Evolutionary conservation across 2,329 filamentous ascomycete species (phyloP), one percentile per base, ranked within the genome.

Genomic region (Calonectria fujianensis): DNA sequence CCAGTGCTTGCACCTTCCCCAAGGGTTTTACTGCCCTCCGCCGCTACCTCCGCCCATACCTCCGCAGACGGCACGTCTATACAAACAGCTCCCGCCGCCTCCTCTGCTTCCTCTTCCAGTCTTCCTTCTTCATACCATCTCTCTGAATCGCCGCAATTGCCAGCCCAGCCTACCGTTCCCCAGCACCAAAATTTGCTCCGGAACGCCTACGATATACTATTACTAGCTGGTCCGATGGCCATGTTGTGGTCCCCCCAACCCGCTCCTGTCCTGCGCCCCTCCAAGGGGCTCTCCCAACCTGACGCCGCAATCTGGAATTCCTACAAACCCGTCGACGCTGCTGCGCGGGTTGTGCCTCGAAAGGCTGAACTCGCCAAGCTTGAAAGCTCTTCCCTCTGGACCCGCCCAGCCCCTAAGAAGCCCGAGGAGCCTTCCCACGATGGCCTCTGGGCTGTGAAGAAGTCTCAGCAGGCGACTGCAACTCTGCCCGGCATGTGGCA

Each of bases 331-430:
- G 73, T 80, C 27, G 73, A 79, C 29, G 78, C 75, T 24, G 80
- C 74, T 70, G 73, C 80, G 41, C 85, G 85, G 69, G 72, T 82
- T 16, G 82, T 82, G 63, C 77, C 80, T 14, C 82, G 80, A 41
- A 76, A 76, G 39, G 74, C 81, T 13, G 82, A 83, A 59, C 77
- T 82, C 16, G 73, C 77, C 20, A 70, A 78, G 18, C 81, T 88
- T 45, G 82, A 86, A 74, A 87, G 85, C 77, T 80, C 78, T 20
- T 73, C 82, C 7, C 77, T 88, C 51, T 88, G 87, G 87, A 68
- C 74, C 39, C 74, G 74, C 13, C 64, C 80, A 18, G 69, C 79
- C 11, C 50, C 72, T 18, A 79, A 79, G 70, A 78, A 78, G 73
- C 52, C 54, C 24, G 70, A 76, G 57, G 35, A 69, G 57, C 74